These are phyloP conservation scores for Skeletonema costatum DNA, from an alignment of 108 stramenopile species.

Conservation along the genomic window DNA sequence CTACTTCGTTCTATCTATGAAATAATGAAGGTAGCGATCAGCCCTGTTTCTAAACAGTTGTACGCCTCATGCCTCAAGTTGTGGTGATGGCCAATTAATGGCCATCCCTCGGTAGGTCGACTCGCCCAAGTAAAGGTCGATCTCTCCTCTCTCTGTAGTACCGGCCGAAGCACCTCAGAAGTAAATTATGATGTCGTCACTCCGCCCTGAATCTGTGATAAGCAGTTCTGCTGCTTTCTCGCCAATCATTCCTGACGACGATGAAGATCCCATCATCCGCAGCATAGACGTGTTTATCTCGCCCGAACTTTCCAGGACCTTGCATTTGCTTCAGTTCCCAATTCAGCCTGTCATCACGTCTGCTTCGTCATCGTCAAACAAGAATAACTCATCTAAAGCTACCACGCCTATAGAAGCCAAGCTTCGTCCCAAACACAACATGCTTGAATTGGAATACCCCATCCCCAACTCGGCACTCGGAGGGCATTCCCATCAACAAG, in stretches of 20 bases:
- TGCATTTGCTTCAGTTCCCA: slow-evolving; percentile 83
- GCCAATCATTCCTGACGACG: slow-evolving; percentile 13
- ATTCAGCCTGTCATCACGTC: slow-evolving; percentile 49
- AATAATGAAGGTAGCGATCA: too few species aligned
- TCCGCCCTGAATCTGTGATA: background rate
- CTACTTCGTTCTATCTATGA: too few species aligned
- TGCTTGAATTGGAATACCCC: slow-evolving; percentile 71
- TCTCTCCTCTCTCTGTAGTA: too few species aligned
- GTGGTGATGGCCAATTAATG: too few species aligned
- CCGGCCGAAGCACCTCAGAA: too few species aligned
- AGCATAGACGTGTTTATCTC: slow-evolving; percentile 86
- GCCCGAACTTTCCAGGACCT: slow-evolving; percentile 57
- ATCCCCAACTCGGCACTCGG: slow-evolving; percentile 38
- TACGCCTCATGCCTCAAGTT: too few species aligned
- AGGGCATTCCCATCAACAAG: slow-evolving; percentile 9
- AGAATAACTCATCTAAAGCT: too few species aligned
- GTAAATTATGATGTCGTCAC: background rate
- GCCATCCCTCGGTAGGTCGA: too few species aligned
- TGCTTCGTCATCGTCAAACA: background rate
- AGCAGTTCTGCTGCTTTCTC: background rate
- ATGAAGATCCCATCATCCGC: slow-evolving; percentile 74
- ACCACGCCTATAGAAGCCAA: slow-evolving; percentile 58
- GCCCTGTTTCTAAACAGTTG: too few species aligned
- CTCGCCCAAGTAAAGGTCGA: too few species aligned
- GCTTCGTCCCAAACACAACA: slow-evolving; percentile 65